phyloP scores from a whole-genome alignment of 129 eudicot species.

The Ambrosia artemisiifolia region DNA sequence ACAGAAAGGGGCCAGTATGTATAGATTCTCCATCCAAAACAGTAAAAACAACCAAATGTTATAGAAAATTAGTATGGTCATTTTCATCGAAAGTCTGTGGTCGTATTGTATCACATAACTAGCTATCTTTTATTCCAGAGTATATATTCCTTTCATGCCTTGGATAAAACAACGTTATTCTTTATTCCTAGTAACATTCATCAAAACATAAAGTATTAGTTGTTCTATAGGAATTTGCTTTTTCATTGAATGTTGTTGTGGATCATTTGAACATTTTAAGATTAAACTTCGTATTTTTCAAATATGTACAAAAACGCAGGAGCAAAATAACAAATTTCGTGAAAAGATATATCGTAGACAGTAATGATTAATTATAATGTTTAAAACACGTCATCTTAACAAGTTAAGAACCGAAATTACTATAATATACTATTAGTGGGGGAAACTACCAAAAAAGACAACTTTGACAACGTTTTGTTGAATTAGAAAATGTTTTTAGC shows the following conservation, averaged over 20 bases:
- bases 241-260: not conserved
- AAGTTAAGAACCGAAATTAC: too few species aligned
- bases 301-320: not conserved
- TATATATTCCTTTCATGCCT: not conserved
- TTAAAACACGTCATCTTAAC: not conserved
- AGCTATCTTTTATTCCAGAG: not conserved
- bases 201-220: not conserved
- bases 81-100: not conserved
- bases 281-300: not conserved
- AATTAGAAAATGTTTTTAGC: too few species aligned
- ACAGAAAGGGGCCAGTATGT: not conserved
- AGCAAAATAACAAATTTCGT: not conserved
- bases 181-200: not conserved
- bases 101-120: not conserved
- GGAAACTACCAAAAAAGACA: too few species aligned
- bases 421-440: too few species aligned
- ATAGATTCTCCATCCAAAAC: not conserved
- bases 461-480: too few species aligned
- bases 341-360: not conserved
- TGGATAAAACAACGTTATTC: not conserved
- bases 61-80: not conserved
- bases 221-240: not conserved
- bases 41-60: not conserved
- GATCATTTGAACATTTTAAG: not conserved
- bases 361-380: too few species aligned